Base-by-base conservation (phyloP, 2,329 filamentous ascomycete genomes). In the Exophiala aquamarina region DNA sequence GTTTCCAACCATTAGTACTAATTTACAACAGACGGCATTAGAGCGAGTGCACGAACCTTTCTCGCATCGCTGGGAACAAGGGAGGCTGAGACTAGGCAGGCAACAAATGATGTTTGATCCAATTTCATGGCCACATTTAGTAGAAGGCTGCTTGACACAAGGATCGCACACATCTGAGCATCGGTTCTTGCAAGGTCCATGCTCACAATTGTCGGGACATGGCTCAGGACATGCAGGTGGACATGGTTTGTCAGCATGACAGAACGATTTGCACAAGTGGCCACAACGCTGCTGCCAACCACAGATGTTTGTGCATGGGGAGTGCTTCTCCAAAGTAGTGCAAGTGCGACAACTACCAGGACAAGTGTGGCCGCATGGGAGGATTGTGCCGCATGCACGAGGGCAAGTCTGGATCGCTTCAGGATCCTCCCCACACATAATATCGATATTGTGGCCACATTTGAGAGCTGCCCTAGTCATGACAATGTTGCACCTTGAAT, bases 361-460 rank as follows among this genome's bases (percentile, higher is more conserved):
- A 41, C 59, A 62, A 7, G 3, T 44, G 42, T 62, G 59, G 21
- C 52, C 41, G 44, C 59, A 62, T 4, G 20, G 7, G 6, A 61
- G 44, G 15, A 41, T 31, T 23, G 43, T 33, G 3, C 35, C 41
- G 37, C 57, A 61, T 28, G 41, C 40, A 26, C 45, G 21, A 31
- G 29, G 26, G 40, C 46, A 50, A 46, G 52, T 20, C 33, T 13
- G 2, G 10, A 29, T 42, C 2, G 37, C 28, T 9, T 56, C 36
- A 10, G 41, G 44, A 32, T 45, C 34, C 9, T 54, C 35, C 20
- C 49, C 49, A 38, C 59, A 61, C 4, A 42, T 41, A 19, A 56
- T 42, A 5, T 26, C 28, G 9, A 54, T n/a, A 11, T 26, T 46
- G 41, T 61, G 57, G 8, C 58, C 58, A 46, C 58, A 59, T 28